Percentiles rank a stretch among this genome's conserved stretches.
Conservation (phyloP, 1,284 basidiomycete species). For the Ceratobasidium sp. region DNA sequence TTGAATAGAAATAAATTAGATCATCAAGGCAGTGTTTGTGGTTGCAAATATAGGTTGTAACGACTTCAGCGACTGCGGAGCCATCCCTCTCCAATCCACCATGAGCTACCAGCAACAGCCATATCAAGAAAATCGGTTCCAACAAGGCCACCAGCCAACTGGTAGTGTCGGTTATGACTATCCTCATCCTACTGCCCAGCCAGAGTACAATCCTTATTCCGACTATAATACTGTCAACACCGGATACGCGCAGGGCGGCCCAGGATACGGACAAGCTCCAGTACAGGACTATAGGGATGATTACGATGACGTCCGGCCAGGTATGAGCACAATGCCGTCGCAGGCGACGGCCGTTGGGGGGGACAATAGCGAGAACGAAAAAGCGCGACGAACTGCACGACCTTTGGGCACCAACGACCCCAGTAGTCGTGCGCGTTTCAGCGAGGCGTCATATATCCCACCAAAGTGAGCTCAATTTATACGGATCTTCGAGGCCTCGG, state of each 20-base stretch:
- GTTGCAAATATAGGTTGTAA: constrained; percentile 33
- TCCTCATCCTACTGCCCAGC: constrained; percentile 6
- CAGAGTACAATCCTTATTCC: constrained; percentile 38
- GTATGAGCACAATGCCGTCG: constrained; percentile 30
- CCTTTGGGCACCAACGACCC: constrained; percentile 3
- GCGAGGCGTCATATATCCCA: constrained; percentile 23
- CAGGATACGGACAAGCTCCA: constrained; percentile 4
- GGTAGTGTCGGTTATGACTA: constrained; percentile 40
- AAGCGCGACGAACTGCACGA: constrained; percentile 2
- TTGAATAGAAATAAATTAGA: constrained; percentile 17
- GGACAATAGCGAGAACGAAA: constrained; percentile 15
- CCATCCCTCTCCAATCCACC: constrained; percentile 34
- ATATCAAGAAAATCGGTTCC: constrained; percentile 20
- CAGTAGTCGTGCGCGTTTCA: constrained; percentile 16
- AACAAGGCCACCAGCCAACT: constrained; percentile 38
- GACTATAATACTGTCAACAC: constrained; percentile 32
- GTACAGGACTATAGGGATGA: constrained; percentile 25
- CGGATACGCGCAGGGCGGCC: constrained; percentile 19
- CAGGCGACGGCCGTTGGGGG: constrained; percentile 18
- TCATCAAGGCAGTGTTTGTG: constrained; percentile 31
- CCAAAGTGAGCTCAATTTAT: constrained; percentile 21
- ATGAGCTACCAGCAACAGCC: constrained; percentile 37
- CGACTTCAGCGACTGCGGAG: constrained; percentile 36
- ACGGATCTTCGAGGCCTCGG: neutral
- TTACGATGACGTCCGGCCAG: constrained; percentile 32